phyloP scores from a whole-genome alignment of 495 filamentous ascomycete species.

The Parachaetomium inaequale region DNA sequence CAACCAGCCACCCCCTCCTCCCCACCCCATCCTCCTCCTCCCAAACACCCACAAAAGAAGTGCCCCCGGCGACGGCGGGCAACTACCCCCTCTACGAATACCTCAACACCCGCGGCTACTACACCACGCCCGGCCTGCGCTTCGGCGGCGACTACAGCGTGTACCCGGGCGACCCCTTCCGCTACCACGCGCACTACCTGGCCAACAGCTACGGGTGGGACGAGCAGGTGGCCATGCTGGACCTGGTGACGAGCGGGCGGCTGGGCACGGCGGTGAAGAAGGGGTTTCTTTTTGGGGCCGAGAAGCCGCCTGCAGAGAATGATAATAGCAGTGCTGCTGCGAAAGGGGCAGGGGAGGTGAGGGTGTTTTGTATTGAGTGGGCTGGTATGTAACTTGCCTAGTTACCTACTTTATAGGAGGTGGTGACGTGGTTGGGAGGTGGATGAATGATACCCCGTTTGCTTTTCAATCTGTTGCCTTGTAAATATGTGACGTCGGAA shows the following conservation, averaged over 20 bases:
- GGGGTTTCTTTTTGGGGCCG: slow-evolving; percentile 80
- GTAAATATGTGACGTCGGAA: not conserved
- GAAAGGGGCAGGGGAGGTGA: slow-evolving; percentile 18
- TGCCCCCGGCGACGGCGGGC: slow-evolving; percentile 45
- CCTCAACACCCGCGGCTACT: slow-evolving; percentile 77
- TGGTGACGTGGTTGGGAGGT: not conserved
- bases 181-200: slow-evolving; percentile 92
- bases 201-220: slow-evolving; percentile 78
- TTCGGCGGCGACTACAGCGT: slow-evolving; percentile 93
- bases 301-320: not conserved
- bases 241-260: slow-evolving; percentile 79
- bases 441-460: slow-evolving; percentile 10
- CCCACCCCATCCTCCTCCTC: slow-evolving; percentile 25
- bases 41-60: slow-evolving; percentile 28
- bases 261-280: slow-evolving; percentile 96
- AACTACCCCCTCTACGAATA: slow-evolving; percentile 66
- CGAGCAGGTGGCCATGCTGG: slow-evolving; percentile 74
- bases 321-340: not conserved
- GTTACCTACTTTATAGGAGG: not conserved
- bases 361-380: slow-evolving; percentile 38
- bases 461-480: not conserved
- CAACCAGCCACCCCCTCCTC: slow-evolving; percentile 27
- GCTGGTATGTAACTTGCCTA: slow-evolving; percentile 35
- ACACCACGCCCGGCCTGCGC: slow-evolving; percentile 82
- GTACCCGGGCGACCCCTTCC: slow-evolving; percentile 90